These are phyloP conservation scores for Tolypocladium album DNA, from an alignment of 2,329 filamentous ascomycete species.

Conservation along the genomic window DNA sequence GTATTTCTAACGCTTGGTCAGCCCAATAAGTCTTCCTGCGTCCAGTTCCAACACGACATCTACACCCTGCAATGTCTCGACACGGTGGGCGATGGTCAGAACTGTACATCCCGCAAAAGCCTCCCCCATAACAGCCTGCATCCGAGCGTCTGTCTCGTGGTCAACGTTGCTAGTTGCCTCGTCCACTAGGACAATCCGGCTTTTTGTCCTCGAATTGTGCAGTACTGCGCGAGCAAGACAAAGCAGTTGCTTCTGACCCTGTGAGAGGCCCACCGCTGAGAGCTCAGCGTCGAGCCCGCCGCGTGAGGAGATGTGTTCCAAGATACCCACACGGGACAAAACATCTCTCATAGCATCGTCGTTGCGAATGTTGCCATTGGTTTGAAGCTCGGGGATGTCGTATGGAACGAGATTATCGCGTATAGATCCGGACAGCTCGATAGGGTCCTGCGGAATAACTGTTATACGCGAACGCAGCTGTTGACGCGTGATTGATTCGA, in stretches of 20 bases:
- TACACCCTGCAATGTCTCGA: not conserved
- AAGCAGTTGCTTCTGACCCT: conserved; percentile 8
- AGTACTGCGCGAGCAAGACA: conserved; percentile 4
- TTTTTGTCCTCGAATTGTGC: not conserved
- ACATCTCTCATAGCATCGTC: conserved; percentile 4
- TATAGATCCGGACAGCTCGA: conserved; percentile 29
- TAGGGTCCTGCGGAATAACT: conserved; percentile 38
- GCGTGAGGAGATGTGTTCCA: not conserved
- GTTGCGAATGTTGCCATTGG: not conserved
- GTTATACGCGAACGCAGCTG: conserved; percentile 34
- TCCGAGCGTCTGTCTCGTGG: no score
- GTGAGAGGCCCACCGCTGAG: conserved; percentile 4
- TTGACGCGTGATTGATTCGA: conserved; percentile 24
- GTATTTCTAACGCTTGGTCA: not conserved
- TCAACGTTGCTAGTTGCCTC: conserved; percentile 3
- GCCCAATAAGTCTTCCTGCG: not conserved
- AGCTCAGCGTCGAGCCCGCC: conserved; percentile 6
- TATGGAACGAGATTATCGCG: conserved; percentile 25
- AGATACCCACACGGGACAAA: conserved; percentile 2
- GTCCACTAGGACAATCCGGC: conserved; percentile 2
- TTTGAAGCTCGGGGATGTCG: not conserved
- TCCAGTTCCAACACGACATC: not conserved
- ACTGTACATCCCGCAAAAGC: not conserved
- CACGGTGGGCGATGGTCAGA: not conserved
- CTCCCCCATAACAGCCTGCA: not conserved